phyloP scores from a whole-genome alignment of 1,139 yeast species.

The Blastobotrys persicus region DNA sequence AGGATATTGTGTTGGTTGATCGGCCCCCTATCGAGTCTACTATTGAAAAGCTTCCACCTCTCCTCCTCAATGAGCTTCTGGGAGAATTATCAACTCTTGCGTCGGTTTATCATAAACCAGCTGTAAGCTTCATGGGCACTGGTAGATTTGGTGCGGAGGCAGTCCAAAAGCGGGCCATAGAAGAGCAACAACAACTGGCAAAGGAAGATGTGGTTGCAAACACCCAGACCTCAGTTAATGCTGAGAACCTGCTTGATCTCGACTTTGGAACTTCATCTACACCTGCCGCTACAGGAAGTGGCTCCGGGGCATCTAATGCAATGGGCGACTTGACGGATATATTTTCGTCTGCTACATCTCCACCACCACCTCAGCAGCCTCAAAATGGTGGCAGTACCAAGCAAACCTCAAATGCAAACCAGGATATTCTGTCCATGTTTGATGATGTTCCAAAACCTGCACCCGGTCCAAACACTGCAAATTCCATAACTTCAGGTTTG shows the following conservation, averaged over 20 bases:
- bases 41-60: slow-evolving; percentile 67
- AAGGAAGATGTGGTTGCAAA: slow-evolving; percentile 69
- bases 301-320: slow-evolving; percentile 18
- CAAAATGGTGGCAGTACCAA: slow-evolving; percentile 27
- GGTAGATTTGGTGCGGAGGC: slow-evolving; percentile 45
- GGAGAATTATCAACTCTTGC: slow-evolving; percentile 81
- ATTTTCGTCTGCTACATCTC: slow-evolving; percentile 34
- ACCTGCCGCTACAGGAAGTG: slow-evolving; percentile 27
- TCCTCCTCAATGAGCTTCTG: slow-evolving; percentile 63
- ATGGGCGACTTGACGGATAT: slow-evolving; percentile 37
- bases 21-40: slow-evolving; percentile 73
- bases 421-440: slow-evolving; percentile 36
- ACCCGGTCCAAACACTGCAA: slow-evolving; percentile 24
- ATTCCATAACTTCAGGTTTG: slow-evolving; percentile 24
- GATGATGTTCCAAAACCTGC: slow-evolving; percentile 25
- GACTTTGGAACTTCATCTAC: slow-evolving; percentile 49
- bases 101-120: slow-evolving; percentile 86
- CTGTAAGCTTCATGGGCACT: slow-evolving; percentile 59
- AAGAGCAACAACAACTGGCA: slow-evolving; percentile 76
- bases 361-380: slow-evolving; percentile 28
- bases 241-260: slow-evolving; percentile 83
- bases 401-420: slow-evolving; percentile 27
- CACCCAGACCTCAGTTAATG: slow-evolving; percentile 46
- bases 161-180: slow-evolving; percentile 54
- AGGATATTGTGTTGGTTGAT: slow-evolving; percentile 55